Conservation (phyloP, 345 rosid genomes). For the Leavenworthia alabamica region DNA sequence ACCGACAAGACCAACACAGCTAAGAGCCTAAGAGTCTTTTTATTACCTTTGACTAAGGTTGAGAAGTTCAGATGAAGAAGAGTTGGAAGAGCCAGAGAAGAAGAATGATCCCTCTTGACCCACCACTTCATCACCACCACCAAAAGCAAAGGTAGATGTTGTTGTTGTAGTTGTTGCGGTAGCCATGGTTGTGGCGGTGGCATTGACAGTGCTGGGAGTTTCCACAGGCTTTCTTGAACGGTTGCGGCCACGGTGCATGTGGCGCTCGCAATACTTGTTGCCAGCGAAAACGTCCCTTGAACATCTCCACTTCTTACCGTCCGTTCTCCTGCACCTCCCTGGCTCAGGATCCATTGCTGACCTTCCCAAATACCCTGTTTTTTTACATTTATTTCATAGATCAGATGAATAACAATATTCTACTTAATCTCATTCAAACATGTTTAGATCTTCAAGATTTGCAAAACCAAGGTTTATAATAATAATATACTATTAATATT, state of each 20-base stretch:
- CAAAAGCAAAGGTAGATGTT: conserved; percentile 21
- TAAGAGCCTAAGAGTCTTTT: background rate
- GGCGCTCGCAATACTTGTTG: conserved; percentile 99
- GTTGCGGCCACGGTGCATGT: conserved; percentile 99
- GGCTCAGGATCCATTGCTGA: conserved; percentile 96
- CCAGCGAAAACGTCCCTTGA: conserved; percentile 86
- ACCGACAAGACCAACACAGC: conserved; percentile 16
- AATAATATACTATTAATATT: no score
- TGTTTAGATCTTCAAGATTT: no score
- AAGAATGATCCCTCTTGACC: conserved; percentile 40
- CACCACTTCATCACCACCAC: conserved; percentile 31
- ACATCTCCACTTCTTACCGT: conserved; percentile 99
- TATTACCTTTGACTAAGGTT: conserved; percentile 50
- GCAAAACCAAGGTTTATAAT: no score
- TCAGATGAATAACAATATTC: conserved; percentile 5
- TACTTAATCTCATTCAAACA: background rate
- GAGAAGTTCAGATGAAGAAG: conserved; percentile 61
- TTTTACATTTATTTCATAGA: conserved; percentile 34
- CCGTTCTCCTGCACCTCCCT: conserved; percentile 93
- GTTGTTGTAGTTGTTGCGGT: conserved; percentile 19
- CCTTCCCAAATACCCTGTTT: conserved; percentile 75
- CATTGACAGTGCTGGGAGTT: conserved; percentile 54
- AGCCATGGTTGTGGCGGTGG: conserved; percentile 26
- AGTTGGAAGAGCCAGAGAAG: conserved; percentile 43
- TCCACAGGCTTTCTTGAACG: conserved; percentile 99